Base-by-base conservation (phyloP, 192 early-diverging fungal genomes). In the Obelidium mucronatum region DNA sequence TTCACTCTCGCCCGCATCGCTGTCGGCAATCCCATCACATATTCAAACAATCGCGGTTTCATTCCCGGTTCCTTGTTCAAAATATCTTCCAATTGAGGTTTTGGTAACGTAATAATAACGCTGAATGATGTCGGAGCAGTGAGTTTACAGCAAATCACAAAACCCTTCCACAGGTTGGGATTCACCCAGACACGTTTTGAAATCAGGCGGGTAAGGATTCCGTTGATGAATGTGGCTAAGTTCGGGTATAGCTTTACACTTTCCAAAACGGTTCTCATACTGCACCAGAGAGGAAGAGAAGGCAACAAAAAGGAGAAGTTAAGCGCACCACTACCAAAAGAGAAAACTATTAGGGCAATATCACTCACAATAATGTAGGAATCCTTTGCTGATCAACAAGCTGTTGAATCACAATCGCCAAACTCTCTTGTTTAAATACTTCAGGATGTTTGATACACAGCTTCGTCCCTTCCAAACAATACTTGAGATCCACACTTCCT, bases 221-320 rank as follows among this genome's bases (percentile, higher is more conserved):
- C 82, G 48, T 82, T 81, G 13, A 92, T 85, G 69, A 91, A 92
- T 19, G 82, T 82, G 5, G 82, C 79, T 28, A 92, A 65, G 35
- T 84, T 87, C 62, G 90, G 88, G 80, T 87, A 90, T 42, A 87
- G 78, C n/a, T 83, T 85, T 11, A 94, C 86, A 28, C 79, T 86
- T 55, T 90, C 91, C 2, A 94, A 89, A 5, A 92, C 90, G 0
- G 91, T 95, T 48, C 89, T 67, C 94, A 95, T 94, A 56, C 66
- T 68, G 1, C 8, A 5, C 11, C 11, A 22, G 48, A 22, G 48
- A 51, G 48, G 22, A 51, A 22, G 48, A 22, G n/a, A n/a, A n/a
- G n/a, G n/a, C n/a, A n/a, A n/a, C n/a, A n/a, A n/a, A 51, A 48
- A 48, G 44, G 8, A 19, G 0, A 19, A 48, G 19, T 15, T 48